These are phyloP conservation scores for Tricholoma flavovirens DNA, from an alignment of 768 basidiomycete species.

Conservation along the genomic window DNA sequence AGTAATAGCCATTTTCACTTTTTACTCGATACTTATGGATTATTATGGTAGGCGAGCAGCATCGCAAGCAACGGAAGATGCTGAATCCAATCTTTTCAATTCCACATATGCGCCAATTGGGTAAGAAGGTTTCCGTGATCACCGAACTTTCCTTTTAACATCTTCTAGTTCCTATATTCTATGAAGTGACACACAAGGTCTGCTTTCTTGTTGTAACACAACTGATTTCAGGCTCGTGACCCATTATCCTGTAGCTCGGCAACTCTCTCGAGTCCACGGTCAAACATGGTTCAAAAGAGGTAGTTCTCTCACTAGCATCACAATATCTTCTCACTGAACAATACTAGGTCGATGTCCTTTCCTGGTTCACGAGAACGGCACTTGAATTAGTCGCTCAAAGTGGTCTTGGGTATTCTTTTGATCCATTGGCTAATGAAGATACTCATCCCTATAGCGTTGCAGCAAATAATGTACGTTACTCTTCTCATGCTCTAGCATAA, in stretches of 20 bases:
- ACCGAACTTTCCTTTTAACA: neutral
- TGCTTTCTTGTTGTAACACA: neutral
- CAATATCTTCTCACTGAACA: neutral
- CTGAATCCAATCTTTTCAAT: conserved; percentile 35
- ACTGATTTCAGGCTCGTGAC: neutral
- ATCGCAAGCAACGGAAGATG: conserved; percentile 28
- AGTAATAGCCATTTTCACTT: neutral
- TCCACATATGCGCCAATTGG: conserved; percentile 27
- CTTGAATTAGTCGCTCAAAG: conserved; percentile 27
- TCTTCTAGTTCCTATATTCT: conserved; percentile 12
- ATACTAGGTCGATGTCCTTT: conserved; percentile 21
- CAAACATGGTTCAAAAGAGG: conserved; percentile 14
- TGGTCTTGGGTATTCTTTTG: conserved; percentile 27
- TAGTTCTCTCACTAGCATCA: neutral
- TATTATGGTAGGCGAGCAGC: conserved; percentile 9
- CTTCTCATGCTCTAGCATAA: neutral
- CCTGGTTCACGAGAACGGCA: conserved; percentile 25
- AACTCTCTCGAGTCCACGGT: conserved; percentile 1
- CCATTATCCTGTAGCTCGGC: neutral
- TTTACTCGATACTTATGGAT: neutral
- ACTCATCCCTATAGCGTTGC: conserved; percentile 23
- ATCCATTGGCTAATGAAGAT: conserved; percentile 20
- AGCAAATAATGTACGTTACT: conserved; percentile 19
- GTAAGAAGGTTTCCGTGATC: neutral
- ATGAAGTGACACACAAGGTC: conserved; percentile 16